A percentile compares a stretch with the other conserved stretches of the same genome.
phyloP scores from a whole-genome alignment of 1,284 basidiomycete genomes.

The Sporisorium exsertum region DNA sequence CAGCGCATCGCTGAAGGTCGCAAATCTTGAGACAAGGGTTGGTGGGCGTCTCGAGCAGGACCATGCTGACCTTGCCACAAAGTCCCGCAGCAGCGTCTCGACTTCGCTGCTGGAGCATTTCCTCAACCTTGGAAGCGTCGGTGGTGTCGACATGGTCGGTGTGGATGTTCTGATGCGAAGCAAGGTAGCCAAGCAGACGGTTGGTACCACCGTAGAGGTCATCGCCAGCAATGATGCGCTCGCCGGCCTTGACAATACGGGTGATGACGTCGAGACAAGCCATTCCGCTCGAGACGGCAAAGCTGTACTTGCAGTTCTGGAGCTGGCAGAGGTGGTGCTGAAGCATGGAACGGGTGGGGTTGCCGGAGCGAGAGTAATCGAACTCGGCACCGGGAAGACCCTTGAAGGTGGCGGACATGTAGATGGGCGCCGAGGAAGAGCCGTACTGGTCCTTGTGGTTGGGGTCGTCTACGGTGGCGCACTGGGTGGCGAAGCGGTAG shows the following conservation, averaged over 20 bases:
- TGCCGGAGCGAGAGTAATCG: slow-evolving; percentile 94
- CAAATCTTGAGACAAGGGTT: slow-evolving; percentile 97
- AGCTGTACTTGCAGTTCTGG: slow-evolving; percentile 76
- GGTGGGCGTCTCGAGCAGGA: slow-evolving; percentile 92
- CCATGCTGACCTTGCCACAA: slow-evolving; percentile 59
- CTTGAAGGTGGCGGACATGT: slow-evolving; percentile 98
- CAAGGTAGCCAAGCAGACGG: slow-evolving; percentile 90
- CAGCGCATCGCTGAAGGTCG: slow-evolving; percentile 76
- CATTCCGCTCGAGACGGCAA: slow-evolving; percentile 96
- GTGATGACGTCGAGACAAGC: slow-evolving; percentile 96
- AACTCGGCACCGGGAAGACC: slow-evolving; percentile 85
- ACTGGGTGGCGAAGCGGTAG: slow-evolving; percentile 78
- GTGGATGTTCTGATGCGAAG: slow-evolving; percentile 85
- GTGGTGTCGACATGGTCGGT: slow-evolving; percentile 97
- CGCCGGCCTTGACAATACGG: slow-evolving; percentile 90
- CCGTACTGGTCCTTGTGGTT: slow-evolving; percentile 95
- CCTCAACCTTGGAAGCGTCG: slow-evolving; percentile 72
- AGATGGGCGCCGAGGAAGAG: slow-evolving; percentile 93
- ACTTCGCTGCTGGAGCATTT: slow-evolving; percentile 54
- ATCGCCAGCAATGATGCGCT: slow-evolving; percentile 94
- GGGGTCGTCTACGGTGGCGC: slow-evolving; percentile 87
- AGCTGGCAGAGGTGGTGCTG: slow-evolving; percentile 67
- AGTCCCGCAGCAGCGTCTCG: slow-evolving; percentile 50
- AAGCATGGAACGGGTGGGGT: slow-evolving; percentile 81
- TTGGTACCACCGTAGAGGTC: slow-evolving; percentile 99